Evolutionary conservation across 768 basidiomycete species (phyloP), one percentile per base, ranked within the genome.

Genomic region (Lanmaoa rubissima): DNA sequence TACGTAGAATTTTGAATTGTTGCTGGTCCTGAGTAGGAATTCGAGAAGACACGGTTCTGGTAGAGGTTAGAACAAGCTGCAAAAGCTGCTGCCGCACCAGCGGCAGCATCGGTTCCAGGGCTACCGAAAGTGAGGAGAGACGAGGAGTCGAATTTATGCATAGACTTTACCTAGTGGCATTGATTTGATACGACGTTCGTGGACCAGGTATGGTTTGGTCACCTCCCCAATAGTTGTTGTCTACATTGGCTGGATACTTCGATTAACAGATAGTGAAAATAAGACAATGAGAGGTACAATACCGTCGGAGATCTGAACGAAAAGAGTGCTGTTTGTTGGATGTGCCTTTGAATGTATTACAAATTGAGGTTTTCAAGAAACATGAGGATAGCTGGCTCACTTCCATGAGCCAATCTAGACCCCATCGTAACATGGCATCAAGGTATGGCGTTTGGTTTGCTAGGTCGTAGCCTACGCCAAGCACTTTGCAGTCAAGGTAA

Each of bases 91-190:
- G 94, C 84, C 6, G 89, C 83, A 44, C 84, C 81, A 0, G 94
- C 92, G 12, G 90, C 92, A 17, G 83, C 93, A 62, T 98, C 94
- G 0, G 95, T 97, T 45, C 94, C 95, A 0, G 94, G 92, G 51
- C 82, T 78, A 46, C 14, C 38, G 9, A 36, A 38, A 13, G 50
- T 54, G 40, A 65, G 48, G 17, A 36, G 3, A 28, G 19, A 21
- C 19, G 24, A 1, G 54, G 44, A 46, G 7, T 11, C 51, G 41
- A 28, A 36, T 44, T 19, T 2, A 5, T 21, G 5, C 36, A 43
- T 3, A 19, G 3, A 31, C 17, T 66, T 40, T 59, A 82, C 82
- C 69, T 75, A 1, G 87, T 86, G 54, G 78, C 72, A 61, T 94
- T 94, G 61, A 97, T 84, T 62, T 86, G 84, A 73, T 83, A 94